phyloP scores from a whole-genome alignment of 352 stramenopile species.

The Phytophthora tentaculata region DNA sequence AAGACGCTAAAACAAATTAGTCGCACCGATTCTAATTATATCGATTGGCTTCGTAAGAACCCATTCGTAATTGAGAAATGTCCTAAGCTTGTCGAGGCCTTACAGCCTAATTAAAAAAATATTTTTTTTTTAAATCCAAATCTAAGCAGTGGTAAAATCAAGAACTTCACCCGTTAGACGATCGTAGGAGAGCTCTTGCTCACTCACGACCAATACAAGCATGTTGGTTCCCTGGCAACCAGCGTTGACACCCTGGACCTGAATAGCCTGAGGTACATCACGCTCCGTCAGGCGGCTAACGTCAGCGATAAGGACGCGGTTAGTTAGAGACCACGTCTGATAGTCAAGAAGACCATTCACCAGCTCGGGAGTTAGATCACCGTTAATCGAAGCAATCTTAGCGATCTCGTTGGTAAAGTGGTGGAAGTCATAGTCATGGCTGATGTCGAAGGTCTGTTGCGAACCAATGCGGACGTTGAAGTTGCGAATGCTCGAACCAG shows the following conservation, averaged over 20 bases:
- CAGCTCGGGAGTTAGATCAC: neutral
- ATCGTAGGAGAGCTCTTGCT: neutral
- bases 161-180: neutral
- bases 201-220: conserved; percentile 1
- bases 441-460: neutral
- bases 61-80: too few species aligned
- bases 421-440: conserved; percentile 2
- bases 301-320: conserved; percentile 5
- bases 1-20: too few species aligned
- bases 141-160: neutral
- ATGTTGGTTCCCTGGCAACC: conserved; percentile 2
- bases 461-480: neutral
- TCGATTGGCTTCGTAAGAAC: too few species aligned
- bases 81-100: too few species aligned
- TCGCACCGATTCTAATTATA: too few species aligned
- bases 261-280: conserved; percentile 7
- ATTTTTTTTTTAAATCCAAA: too few species aligned
- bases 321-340: conserved; percentile 4
- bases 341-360: conserved; percentile 2
- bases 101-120: neutral
- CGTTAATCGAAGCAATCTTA: conserved; percentile 2
- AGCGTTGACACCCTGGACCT: conserved; percentile 8
- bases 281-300: neutral
- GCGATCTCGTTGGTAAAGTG: conserved; percentile 1
- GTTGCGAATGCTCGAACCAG: neutral